Evolutionary conservation across 305 asterid genomes (phyloP), one percentile per base, ranked within the genome.

Genomic region (Solanum chacoense): DNA sequence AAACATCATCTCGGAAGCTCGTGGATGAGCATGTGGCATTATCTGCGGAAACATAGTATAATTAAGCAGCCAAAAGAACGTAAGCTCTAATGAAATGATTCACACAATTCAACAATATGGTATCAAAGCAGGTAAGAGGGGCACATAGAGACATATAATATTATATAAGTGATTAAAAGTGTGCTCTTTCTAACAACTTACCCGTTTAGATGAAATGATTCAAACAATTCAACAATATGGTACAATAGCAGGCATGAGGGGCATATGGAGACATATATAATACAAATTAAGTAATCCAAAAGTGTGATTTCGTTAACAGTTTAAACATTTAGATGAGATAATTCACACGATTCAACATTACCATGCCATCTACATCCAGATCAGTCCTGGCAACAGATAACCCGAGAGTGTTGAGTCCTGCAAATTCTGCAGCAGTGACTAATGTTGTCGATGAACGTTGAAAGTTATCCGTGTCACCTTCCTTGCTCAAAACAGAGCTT

Each of bases 341-440:
- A 22, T 29, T 81, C n/a, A 81, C 11, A 81, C 2, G 32, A 74
- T 87, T 89, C 11, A 89, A 89, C 78, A 84, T 29, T 67, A 95
- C 95, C 84, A 89, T 7, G 31, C 98, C 98, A 28, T 94, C 98
- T 3, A 90, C 91, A n/a, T 94, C 98, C 12, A 95, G 87, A 89
- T 96, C 98, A 3, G 92, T 92, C 74, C 98, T 91, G 16, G 94
- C 95, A 0, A 92, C 92, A 1, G 98, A 95, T 22, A 96, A 67
- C 11, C 98, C 96, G 1, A 95, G 94, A 1, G 96, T 94, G 94
- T 96, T 96, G 11, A 96, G 95, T 5, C 98, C 98, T 29, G 98
- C 94, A 72, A 94, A 93, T 84, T 93, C 94, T 1, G 92, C 92
- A 0, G 97, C 98, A 5, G 96, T 94, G 84, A 90, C 93, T 1